phyloP scores from a whole-genome alignment of 225 moss, liverwort and hornwort species.

The Lunularia cruciata region DNA sequence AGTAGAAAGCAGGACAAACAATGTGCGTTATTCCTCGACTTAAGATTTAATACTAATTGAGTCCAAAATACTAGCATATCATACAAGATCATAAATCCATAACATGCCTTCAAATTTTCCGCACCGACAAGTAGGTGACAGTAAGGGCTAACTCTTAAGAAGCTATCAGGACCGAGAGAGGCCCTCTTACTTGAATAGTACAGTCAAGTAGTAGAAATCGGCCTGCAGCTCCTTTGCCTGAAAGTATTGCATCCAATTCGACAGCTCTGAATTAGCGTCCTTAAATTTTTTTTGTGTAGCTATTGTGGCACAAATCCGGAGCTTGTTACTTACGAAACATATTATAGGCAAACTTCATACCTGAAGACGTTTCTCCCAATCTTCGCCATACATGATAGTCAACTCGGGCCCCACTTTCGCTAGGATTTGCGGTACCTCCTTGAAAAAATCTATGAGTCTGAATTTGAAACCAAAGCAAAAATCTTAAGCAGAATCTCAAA shows the following conservation, averaged over 20 bases:
- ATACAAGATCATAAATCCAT: too few species aligned
- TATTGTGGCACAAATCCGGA: too few species aligned
- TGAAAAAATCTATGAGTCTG: conserved; percentile 93
- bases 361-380: conserved; percentile 87
- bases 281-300: too few species aligned
- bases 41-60: too few species aligned
- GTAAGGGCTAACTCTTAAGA: too few species aligned
- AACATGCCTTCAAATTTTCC: too few species aligned
- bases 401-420: conserved; percentile 73
- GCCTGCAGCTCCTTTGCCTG: conserved; percentile 95
- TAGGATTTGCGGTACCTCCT: conserved; percentile 89
- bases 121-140: too few species aligned
- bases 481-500: not conserved
- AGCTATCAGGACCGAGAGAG: too few species aligned
- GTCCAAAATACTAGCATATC: too few species aligned
- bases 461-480: not conserved
- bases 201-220: conserved; percentile 84
- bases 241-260: not conserved
- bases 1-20: too few species aligned
- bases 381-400: conserved; percentile 64
- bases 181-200: conserved; percentile 74
- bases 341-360: conserved; percentile 25
- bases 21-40: too few species aligned
- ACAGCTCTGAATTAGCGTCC: not conserved
- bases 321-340: not conserved